Evolutionary conservation across 2,329 filamentous ascomycete genomes (phyloP).

Genomic region (Knoxdaviesia proteae): DNA sequence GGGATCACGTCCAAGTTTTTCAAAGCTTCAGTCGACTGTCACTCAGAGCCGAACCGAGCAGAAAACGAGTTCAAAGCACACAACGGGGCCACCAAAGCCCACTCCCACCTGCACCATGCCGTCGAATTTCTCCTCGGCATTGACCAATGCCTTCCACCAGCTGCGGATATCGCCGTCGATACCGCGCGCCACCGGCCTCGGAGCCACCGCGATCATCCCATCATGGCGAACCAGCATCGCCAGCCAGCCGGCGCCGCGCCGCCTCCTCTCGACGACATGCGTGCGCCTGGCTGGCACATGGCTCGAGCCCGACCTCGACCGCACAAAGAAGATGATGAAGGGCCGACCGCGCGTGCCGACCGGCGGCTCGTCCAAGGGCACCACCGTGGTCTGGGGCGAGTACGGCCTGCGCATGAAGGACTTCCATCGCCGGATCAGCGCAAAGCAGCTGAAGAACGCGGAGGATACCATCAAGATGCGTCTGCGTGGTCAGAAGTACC

Average conservation of each 20-base stretch:
- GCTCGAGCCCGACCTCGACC: slow-evolving; percentile 57
- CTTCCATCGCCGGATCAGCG: slow-evolving; percentile 77
- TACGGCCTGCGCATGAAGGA: slow-evolving; percentile 88
- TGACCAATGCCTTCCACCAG: slow-evolving; percentile 29
- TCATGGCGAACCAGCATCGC: not conserved
- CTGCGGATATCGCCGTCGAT: slow-evolving; percentile 18
- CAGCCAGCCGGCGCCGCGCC: slow-evolving; percentile 11
- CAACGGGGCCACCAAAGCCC: too few relatives aligned
- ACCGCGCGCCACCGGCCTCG: not conserved
- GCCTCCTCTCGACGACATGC: slow-evolving; percentile 44
- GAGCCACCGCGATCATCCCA: too few relatives aligned
- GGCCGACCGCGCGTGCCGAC: slow-evolving; percentile 74
- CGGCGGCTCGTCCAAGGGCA: slow-evolving; percentile 77
- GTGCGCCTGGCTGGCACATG: slow-evolving; percentile 39
- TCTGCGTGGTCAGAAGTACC: slow-evolving; percentile 77
- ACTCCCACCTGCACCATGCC: slow-evolving; percentile 19
- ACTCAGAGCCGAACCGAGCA: too few relatives aligned
- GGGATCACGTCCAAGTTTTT: too few relatives aligned
- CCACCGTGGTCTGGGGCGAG: slow-evolving; percentile 89
- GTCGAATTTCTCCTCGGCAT: slow-evolving; percentile 19
- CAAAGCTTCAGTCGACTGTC: too few relatives aligned
- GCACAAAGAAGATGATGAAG: slow-evolving; percentile 79
- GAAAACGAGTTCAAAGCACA: too few relatives aligned
- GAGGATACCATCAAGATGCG: slow-evolving; percentile 84
- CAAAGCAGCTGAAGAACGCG: slow-evolving; percentile 68